Evolutionary conservation across 179 eudicot genomes (phyloP).

Genomic region (Beta corolliflora): DNA sequence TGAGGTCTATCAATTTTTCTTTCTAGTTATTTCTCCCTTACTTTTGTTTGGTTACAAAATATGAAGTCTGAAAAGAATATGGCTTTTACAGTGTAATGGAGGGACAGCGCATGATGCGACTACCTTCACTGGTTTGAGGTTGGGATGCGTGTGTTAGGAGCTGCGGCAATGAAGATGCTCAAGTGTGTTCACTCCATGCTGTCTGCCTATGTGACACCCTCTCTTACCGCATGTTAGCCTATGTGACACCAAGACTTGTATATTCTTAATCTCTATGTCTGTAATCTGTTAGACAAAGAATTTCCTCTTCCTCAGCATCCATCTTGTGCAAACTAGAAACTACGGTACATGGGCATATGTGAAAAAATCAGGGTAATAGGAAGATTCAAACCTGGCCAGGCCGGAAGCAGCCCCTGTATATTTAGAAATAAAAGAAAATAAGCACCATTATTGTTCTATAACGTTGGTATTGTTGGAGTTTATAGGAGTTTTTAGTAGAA

Average conservation of each 20-base stretch:
- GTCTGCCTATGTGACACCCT: no score
- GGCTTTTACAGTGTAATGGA: conserved; percentile 48
- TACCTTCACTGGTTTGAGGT: conserved; percentile 49
- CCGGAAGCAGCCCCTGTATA: neutral
- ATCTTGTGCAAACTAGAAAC: neutral
- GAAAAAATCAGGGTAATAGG: neutral
- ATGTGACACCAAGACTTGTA: neutral
- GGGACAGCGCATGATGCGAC: conserved; percentile 53
- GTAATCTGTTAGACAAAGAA: neutral
- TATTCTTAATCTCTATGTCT: neutral
- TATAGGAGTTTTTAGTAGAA: no score
- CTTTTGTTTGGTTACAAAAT: neutral
- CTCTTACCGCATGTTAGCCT: no score
- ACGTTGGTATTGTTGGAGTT: no score
- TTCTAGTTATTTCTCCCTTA: neutral
- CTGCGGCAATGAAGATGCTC: neutral
- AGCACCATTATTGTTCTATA: no score
- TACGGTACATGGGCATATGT: neutral
- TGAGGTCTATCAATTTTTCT: neutral
- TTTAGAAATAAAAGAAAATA: no score
- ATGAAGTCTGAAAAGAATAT: neutral
- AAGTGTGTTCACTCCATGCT: neutral
- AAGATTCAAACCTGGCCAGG: neutral
- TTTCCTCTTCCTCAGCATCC: neutral
- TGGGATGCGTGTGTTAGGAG: neutral